A percentile compares a stretch with the other conserved stretches of the same genome.
phyloP scores from a whole-genome alignment of 768 basidiomycete genomes.

The Termitomyces eurrhizus region DNA sequence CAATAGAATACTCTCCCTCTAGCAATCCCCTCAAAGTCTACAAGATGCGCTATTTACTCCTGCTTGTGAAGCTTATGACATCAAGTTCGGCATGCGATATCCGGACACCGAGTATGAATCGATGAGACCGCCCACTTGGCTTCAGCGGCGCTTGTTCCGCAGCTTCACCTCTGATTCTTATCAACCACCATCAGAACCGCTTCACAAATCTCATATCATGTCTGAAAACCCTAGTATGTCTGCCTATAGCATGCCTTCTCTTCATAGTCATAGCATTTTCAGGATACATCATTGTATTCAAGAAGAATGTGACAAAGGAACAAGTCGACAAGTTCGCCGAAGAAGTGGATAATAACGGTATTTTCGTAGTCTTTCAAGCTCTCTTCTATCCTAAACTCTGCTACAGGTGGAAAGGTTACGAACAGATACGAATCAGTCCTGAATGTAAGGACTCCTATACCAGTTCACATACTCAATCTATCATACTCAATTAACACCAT shows the following conservation, averaged over 20 bases:
- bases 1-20: background rate
- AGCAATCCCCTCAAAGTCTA: background rate
- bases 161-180: constrained; percentile 9
- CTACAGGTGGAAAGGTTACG: constrained; percentile 40
- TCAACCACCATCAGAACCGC: constrained; percentile 7
- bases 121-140: constrained; percentile 3
- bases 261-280: background rate
- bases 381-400: background rate
- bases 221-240: constrained; percentile 2
- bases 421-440: constrained; percentile 33
- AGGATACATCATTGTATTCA: constrained; percentile 60
- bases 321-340: constrained; percentile 38
- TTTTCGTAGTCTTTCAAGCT: background rate
- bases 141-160: constrained; percentile 4
- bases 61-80: constrained; percentile 3
- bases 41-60: constrained; percentile 4
- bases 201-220: constrained; percentile 4
- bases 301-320: constrained; percentile 35
- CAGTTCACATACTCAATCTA: background rate
- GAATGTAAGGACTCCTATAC: constrained; percentile 27
- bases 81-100: constrained; percentile 2
- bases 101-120: background rate
- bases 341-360: constrained; percentile 36
- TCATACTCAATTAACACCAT: background rate
- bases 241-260: background rate